These are phyloP conservation scores for Russula emetica DNA, from an alignment of 768 basidiomycete species.

Conservation along the genomic window DNA sequence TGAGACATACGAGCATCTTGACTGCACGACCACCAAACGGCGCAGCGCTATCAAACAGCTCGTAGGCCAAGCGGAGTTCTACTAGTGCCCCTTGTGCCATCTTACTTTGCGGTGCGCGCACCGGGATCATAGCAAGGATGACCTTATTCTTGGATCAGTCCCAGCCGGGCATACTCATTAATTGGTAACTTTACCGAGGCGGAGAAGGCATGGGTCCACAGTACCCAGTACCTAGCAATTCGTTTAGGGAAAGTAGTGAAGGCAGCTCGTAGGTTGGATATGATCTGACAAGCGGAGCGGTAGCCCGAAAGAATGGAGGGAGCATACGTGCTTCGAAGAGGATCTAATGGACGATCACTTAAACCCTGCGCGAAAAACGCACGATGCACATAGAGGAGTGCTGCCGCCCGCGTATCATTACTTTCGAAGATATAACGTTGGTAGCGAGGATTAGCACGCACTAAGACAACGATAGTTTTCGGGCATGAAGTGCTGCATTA, in stretches of 20 bases:
- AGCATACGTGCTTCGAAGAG: conserved; percentile 38
- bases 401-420: conserved; percentile 35
- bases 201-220: conserved; percentile 27
- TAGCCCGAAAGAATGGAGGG: conserved; percentile 26
- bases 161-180: not conserved
- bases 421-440: not conserved
- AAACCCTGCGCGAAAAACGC: conserved; percentile 75
- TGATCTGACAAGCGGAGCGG: conserved; percentile 22
- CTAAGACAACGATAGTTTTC: conserved; percentile 66
- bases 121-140: conserved; percentile 74
- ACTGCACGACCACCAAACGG: conserved; percentile 58
- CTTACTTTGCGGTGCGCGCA: conserved; percentile 58
- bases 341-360: conserved; percentile 57
- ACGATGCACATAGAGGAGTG: conserved; percentile 69
- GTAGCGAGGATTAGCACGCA: conserved; percentile 35
- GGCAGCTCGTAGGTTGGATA: conserved; percentile 11
- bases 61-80: conserved; percentile 58
- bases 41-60: conserved; percentile 63
- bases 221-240: conserved; percentile 24
- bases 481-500: conserved; percentile 76
- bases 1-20: conserved; percentile 58
- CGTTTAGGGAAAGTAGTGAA: conserved; percentile 17
- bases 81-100: conserved; percentile 66
- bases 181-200: conserved; percentile 12
- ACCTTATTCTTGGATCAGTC: conserved; percentile 39